phyloP scores from a whole-genome alignment of 2,329 filamentous ascomycete species.

The Leptographium radiaticola region DNA sequence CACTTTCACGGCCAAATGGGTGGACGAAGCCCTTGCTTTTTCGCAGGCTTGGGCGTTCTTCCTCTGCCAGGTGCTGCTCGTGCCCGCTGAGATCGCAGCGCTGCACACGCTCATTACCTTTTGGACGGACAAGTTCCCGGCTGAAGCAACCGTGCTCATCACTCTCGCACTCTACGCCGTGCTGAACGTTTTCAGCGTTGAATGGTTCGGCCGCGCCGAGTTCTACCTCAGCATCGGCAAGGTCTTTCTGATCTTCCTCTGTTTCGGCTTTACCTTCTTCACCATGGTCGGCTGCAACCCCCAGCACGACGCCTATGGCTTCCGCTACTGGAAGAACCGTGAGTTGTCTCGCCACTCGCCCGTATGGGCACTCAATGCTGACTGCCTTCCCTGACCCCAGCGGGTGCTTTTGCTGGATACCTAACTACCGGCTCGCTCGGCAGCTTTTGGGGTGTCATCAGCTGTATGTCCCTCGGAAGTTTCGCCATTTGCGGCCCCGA shows the following conservation, averaged over 20 bases:
- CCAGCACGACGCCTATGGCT: conserved; percentile 1
- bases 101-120: conserved; percentile 46
- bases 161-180: background rate
- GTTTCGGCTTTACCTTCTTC: conserved; percentile 33
- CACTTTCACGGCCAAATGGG: conserved; percentile 38
- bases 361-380: background rate
- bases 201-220: conserved; percentile 7
- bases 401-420: conserved; percentile 24
- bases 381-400: background rate
- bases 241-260: conserved; percentile 33
- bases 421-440: conserved; percentile 29
- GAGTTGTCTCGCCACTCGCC: conserved; percentile 11
- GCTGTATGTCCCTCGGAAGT: conserved; percentile 45
- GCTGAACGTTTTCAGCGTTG: conserved; percentile 1
- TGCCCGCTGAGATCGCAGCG: conserved; percentile 33
- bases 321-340: conserved; percentile 17
- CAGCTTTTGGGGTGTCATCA: conserved; percentile 51
- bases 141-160: conserved; percentile 22
- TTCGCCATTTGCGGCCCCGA: conserved; percentile 26
- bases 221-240: conserved; percentile 21
- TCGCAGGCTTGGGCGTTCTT: conserved; percentile 37
- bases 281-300: conserved; percentile 27
- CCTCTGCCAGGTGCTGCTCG: conserved; percentile 35
- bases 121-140: conserved; percentile 25
- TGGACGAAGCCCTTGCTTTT: conserved; percentile 31